Percentiles rank a stretch among this genome's conserved stretches.
phyloP scores from a whole-genome alignment of 2,329 filamentous ascomycete genomes.

The Claviceps purpurea region DNA sequence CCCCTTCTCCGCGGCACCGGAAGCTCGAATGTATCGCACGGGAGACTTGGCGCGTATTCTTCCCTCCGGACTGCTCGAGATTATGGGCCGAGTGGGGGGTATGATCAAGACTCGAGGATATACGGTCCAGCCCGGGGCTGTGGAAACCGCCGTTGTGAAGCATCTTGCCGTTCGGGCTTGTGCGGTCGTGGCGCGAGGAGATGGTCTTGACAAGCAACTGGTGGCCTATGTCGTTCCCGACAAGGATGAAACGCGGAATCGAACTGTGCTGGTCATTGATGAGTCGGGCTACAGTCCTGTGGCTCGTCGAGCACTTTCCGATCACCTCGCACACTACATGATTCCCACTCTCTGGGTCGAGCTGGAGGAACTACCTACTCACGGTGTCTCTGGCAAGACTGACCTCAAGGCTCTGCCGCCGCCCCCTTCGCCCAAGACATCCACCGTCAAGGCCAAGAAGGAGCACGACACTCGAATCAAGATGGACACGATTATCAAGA shows the following conservation, averaged over 20 bases:
- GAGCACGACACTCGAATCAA: conserved; percentile 50
- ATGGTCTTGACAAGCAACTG: conserved; percentile 61
- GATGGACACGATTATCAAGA: conserved; percentile 52
- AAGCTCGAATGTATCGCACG: conserved; percentile 60
- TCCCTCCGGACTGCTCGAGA: conserved; percentile 55
- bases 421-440: conserved; percentile 40
- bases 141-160: conserved; percentile 58
- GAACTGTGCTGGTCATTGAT: conserved; percentile 52
- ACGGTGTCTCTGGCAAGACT: conserved; percentile 67
- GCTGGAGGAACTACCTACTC: conserved; percentile 56
- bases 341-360: conserved; percentile 68
- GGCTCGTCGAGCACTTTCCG: conserved; percentile 49
- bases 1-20: conserved; percentile 44
- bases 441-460: conserved; percentile 25
- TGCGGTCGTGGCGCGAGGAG: conserved; percentile 59
- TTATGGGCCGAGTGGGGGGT: conserved; percentile 60
- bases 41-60: conserved; percentile 58
- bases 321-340: conserved; percentile 69
- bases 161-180: conserved; percentile 59
- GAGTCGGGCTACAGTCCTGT: conserved; percentile 58
- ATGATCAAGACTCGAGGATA: conserved; percentile 77
- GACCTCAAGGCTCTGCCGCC: conserved; percentile 59
- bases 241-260: conserved; percentile 40
- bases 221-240: conserved; percentile 67
- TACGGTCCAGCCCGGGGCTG: conserved; percentile 63